phyloP scores from a whole-genome alignment of 2,329 filamentous ascomycete species.

The Phaeosphaeria sp. region DNA sequence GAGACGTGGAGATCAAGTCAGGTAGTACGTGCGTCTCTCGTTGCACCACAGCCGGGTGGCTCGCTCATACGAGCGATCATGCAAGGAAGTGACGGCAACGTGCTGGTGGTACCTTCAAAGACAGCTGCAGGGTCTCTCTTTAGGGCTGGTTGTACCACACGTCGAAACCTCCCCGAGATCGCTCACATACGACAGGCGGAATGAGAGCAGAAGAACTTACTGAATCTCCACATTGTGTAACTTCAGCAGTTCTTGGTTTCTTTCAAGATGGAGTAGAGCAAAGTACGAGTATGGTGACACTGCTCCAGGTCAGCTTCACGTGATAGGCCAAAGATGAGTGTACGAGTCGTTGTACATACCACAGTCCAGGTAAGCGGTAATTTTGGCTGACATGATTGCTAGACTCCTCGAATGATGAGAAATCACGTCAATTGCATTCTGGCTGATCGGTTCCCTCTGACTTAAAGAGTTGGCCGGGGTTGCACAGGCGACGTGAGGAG shows the following conservation, averaged over 20 bases:
- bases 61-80: neutral
- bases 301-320: conserved; percentile 42
- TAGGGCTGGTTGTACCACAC: neutral
- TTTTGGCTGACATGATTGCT: conserved; percentile 63
- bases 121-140: neutral
- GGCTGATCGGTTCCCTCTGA: neutral
- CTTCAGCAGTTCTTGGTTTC: conserved; percentile 61
- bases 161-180: neutral
- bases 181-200: neutral
- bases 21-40: neutral
- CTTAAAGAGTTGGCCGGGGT: neutral
- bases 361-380: conserved; percentile 72
- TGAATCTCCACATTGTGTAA: conserved; percentile 69
- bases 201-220: conserved; percentile 53
- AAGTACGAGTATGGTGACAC: conserved; percentile 67
- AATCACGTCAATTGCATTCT: conserved; percentile 7
- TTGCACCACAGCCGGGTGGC: neutral
- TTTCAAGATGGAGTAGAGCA: conserved; percentile 63
- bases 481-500: neutral
- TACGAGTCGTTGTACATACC: conserved; percentile 54
- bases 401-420: conserved; percentile 16
- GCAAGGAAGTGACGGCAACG: neutral
- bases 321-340: neutral
- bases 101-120: neutral
- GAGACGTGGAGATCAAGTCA: neutral